Evolutionary conservation across 2,329 filamentous ascomycete species (phyloP).

Genomic region (Epichloe amarillans): DNA sequence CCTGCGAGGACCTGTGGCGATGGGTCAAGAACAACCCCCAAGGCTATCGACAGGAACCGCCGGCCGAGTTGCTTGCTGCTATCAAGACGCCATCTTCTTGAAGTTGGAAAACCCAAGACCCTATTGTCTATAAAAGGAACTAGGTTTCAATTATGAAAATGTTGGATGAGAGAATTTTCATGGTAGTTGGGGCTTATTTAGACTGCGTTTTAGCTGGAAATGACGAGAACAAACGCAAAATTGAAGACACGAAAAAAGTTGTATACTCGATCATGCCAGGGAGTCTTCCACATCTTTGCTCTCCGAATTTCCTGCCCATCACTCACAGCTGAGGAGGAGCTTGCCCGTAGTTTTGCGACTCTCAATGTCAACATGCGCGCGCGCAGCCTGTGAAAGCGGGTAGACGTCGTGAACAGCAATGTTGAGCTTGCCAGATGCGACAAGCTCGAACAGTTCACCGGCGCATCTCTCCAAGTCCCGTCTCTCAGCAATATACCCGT

Average conservation of each 20-base stretch:
- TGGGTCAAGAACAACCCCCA: conserved; percentile 97
- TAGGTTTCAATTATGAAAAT: background rate
- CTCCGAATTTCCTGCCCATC: background rate
- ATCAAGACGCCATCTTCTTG: conserved; percentile 29
- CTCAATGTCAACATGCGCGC: conserved; percentile 65
- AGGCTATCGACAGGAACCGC: conserved; percentile 91
- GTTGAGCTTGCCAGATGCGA: conserved; percentile 56
- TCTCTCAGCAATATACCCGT: conserved; percentile 53
- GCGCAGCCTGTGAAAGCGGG: conserved; percentile 55
- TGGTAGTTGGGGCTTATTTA: background rate
- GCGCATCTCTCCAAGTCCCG: conserved; percentile 61
- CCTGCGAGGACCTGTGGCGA: conserved; percentile 86
- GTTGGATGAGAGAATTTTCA: background rate
- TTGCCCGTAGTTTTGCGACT: conserved; percentile 75
- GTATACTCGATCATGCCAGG: too few species aligned
- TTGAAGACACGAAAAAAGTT: background rate
- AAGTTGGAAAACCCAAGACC: conserved; percentile 4
- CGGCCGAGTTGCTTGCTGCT: conserved; percentile 60
- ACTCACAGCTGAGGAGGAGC: conserved; percentile 55
- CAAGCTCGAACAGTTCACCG: conserved; percentile 58
- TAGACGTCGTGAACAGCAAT: conserved; percentile 67
- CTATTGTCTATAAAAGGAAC: background rate
- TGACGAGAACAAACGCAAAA: background rate
- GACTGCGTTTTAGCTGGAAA: background rate
- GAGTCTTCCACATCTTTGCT: background rate